phyloP scores from a whole-genome alignment of 2,329 filamentous ascomycete genomes.

The Lachnellula occidentalis region DNA sequence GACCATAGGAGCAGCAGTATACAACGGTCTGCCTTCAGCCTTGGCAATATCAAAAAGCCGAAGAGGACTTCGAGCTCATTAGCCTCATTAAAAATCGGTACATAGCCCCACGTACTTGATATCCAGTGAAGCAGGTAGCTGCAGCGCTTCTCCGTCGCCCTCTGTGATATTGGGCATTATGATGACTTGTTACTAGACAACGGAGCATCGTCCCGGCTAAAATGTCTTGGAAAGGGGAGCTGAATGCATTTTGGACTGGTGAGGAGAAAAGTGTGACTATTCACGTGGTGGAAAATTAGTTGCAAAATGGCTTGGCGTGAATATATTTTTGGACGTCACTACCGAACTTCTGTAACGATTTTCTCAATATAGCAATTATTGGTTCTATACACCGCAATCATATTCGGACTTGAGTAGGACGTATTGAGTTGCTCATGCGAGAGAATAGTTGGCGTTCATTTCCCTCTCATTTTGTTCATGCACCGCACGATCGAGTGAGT shows the following conservation, averaged over 20 bases:
- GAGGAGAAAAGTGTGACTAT: not conserved
- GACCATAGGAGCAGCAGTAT: conserved; percentile 63
- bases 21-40: conserved; percentile 47
- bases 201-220: conserved; percentile 1
- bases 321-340: too few species aligned
- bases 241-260: not conserved
- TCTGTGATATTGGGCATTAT: conserved; percentile 6
- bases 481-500: too few species aligned
- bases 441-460: too few species aligned
- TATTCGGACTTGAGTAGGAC: too few species aligned
- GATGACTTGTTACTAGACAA: not conserved
- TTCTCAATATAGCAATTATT: too few species aligned
- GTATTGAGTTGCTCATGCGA: too few species aligned
- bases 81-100: not conserved
- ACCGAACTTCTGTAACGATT: too few species aligned
- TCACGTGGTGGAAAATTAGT: too few species aligned
- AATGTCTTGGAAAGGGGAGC: not conserved
- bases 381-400: too few species aligned
- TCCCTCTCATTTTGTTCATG: too few species aligned
- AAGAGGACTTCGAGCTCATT: conserved; percentile 41
- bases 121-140: conserved; percentile 8
- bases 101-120: conserved; percentile 11
- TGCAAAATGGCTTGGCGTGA: too few species aligned
- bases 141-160: conserved; percentile 2
- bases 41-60: conserved; percentile 53